A percentile compares a stretch with the other conserved stretches of the same genome.
Evolutionary conservation across 2,329 filamentous ascomycete genomes (phyloP).

Genomic region (Polytolypa hystricis): DNA sequence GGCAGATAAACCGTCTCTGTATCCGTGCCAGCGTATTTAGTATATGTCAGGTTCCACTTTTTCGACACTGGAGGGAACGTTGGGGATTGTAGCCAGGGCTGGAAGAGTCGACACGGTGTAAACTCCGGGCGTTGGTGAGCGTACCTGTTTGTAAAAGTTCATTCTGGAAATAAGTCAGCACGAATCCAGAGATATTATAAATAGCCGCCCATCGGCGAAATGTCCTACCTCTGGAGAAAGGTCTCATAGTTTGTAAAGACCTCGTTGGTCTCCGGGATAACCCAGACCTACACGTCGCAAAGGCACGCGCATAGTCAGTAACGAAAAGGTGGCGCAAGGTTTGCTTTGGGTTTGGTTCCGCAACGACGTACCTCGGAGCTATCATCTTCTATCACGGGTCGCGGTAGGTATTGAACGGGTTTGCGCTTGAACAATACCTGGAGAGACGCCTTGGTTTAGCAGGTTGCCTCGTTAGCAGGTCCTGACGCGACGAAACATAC

Average conservation of each 20-base stretch:
- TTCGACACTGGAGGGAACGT: too few relatives aligned
- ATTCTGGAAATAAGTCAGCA: constrained; percentile 43
- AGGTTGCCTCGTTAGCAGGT: too few relatives aligned
- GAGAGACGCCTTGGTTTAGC: too few relatives aligned
- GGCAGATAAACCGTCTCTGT: constrained; percentile 82
- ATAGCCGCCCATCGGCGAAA: not conserved
- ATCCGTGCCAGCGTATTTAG: not conserved
- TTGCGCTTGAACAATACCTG: constrained; percentile 96
- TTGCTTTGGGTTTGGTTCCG: too few relatives aligned
- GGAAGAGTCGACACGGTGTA: too few relatives aligned
- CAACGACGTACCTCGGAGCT: constrained; percentile 69
- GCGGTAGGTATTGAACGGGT: constrained; percentile 70
- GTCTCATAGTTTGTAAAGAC: constrained; percentile 81
- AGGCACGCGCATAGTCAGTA: too few relatives aligned
- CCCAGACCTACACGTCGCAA: constrained; percentile 70
- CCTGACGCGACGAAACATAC: too few relatives aligned
- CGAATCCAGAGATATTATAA: not conserved
- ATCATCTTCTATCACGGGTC: constrained; percentile 65
- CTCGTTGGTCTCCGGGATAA: constrained; percentile 81
- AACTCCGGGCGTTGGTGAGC: not conserved
- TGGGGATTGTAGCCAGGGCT: too few relatives aligned
- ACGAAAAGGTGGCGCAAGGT: too few relatives aligned
- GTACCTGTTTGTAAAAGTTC: constrained; percentile 87
- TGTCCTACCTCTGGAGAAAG: constrained; percentile 67
- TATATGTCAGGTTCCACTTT: too few relatives aligned